Evolutionary conservation across 371 early-diverging fungal species (phyloP).

Genomic region (Mucor indicus): DNA sequence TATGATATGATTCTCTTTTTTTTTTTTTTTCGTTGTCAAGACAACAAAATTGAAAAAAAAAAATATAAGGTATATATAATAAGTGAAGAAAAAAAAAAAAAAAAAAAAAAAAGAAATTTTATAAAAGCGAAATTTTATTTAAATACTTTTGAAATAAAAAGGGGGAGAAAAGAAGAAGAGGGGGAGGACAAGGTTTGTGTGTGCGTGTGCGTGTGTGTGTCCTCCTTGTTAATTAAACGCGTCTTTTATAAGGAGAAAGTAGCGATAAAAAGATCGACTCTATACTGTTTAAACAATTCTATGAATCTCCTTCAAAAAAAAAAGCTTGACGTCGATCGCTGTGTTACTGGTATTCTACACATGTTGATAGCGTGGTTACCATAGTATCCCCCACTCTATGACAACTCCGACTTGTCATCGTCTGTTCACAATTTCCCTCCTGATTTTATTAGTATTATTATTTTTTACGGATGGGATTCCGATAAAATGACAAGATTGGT

Average conservation of each 20-base stretch:
- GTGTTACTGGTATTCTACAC: constrained; percentile 12
- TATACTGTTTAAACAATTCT: too few relatives aligned
- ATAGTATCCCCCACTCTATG: neutral
- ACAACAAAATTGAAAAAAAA: constrained; percentile 14
- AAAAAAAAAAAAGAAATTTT: neutral
- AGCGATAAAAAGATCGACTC: constrained; percentile 8
- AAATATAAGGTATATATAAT: neutral
- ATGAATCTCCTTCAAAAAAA: too few relatives aligned
- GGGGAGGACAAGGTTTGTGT: neutral
- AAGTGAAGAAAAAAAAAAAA: neutral
- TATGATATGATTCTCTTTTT: neutral
- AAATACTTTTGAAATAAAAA: neutral
- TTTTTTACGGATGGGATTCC: too few relatives aligned
- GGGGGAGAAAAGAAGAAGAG: neutral
- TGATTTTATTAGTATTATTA: too few relatives aligned
- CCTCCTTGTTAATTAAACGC: too few relatives aligned
- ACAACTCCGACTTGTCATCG: neutral
- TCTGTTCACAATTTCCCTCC: constrained; percentile 6
- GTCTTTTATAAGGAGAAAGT: too few relatives aligned
- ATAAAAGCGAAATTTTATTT: neutral
- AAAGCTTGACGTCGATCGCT: constrained; percentile 15
- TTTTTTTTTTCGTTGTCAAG: constrained; percentile 11
- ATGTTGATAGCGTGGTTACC: constrained; percentile 15
- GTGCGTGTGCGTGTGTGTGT: too few relatives aligned
- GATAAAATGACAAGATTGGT: too few relatives aligned